A percentile compares a stretch with the other conserved stretches of the same genome.
These are phyloP conservation scores for Geosmithia morbida DNA, from an alignment of 2,329 filamentous ascomycete genomes.

Conservation along the genomic window DNA sequence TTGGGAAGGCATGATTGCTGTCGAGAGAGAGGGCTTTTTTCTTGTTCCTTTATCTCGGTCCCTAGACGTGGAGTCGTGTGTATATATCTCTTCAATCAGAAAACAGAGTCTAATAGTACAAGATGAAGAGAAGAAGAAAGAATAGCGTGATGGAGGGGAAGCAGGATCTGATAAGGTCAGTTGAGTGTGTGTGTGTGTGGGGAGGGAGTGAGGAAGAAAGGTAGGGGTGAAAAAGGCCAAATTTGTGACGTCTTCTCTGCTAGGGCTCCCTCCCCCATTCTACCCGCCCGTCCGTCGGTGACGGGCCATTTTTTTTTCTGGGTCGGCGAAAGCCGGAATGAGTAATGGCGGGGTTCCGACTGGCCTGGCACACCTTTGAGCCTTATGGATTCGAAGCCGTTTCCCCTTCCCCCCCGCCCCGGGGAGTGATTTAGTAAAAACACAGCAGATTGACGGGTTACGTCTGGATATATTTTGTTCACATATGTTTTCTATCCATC, in stretches of 20 bases:
- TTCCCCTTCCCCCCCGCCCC: not conserved
- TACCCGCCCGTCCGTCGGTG: too few relatives aligned
- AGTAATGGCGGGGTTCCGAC: conserved; percentile 19
- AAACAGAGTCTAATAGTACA: not conserved
- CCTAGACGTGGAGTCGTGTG: too few relatives aligned
- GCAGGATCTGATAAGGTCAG: not conserved
- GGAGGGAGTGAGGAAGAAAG: not conserved
- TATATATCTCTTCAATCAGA: too few relatives aligned
- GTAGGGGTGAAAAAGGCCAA: not conserved
- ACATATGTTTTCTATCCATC: too few relatives aligned
- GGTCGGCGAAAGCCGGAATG: conserved; percentile 3
- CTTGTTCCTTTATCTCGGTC: too few relatives aligned
- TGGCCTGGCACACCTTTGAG: not conserved
- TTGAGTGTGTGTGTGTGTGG: not conserved
- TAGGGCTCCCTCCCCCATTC: too few relatives aligned
- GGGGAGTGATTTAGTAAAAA: too few relatives aligned
- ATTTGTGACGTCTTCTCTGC: not conserved
- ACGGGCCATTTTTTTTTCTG: not conserved
- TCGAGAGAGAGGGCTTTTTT: too few relatives aligned
- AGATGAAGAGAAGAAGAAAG: not conserved
- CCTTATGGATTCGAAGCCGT: not conserved
- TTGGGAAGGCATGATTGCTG: conserved; percentile 29
- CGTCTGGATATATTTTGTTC: too few relatives aligned
- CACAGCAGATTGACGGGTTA: too few relatives aligned
- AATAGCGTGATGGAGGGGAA: not conserved